Base-by-base conservation (phyloP, 345 rosid genomes). In the Limnanthes douglasii region DNA sequence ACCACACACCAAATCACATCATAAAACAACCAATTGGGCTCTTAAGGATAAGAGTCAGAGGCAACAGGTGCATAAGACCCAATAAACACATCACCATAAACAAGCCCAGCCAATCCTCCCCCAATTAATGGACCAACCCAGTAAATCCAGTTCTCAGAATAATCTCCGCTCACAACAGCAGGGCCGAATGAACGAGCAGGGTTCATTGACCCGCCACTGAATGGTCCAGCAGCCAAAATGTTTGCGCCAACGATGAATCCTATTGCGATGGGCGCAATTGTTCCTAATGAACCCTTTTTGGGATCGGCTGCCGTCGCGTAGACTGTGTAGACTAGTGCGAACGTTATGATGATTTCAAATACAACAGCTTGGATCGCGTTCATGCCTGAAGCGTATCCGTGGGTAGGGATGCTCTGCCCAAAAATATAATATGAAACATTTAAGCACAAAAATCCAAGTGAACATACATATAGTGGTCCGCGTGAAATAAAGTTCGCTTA, bases 141-240 rank as follows among this genome's bases (percentile, higher is more conserved):
- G 40, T 82, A 86, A 47, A 86, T 69, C 94, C 94, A 82, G 21
- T 41, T 69, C 21, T 64, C 48, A 0, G 82, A 55, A 16, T 66
- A 73, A 69, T 82, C 73, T 2, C 88, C 83, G 30, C 68, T 67
- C 5, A 73, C 83, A 22, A 86, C 83, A 5, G 97, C 83, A 0
- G 94, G 97, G 21, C 93, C 93, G n/a, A 78, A 73, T 0, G 94
- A 82, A 21, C 94, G 64, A 21, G 97, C 93, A 8, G 94, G 94
- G 66, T 86, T 86, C 95, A 82, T 86, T 3, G 95, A 86, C 1
- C 95, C 95, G 1, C 94, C 97, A 4, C 85, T 73, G 54, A 86
- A 86, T 3, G 94, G 93, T 21, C 94, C 97, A 1, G 93, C 94
- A 0, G 97, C 97, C 1, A 86, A 60, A 21, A 86, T 86, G 64